Evolutionary conservation across 306 rosid genomes (phyloP).

Genomic region (Rosa lucieae): DNA sequence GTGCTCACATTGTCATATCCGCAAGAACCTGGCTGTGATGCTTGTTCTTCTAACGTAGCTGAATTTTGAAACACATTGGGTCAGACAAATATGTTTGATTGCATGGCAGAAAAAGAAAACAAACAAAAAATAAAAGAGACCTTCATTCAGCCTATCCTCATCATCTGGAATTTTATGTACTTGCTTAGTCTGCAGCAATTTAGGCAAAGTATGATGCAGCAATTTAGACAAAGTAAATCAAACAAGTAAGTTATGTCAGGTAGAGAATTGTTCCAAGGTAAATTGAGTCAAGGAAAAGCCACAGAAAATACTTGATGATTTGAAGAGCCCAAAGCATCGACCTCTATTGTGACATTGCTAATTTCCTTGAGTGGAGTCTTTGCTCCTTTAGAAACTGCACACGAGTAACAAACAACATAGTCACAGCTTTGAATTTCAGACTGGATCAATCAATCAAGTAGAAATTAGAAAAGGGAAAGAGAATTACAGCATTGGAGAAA

Average conservation of each 20-base stretch:
- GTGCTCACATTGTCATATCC: slow-evolving; percentile 50
- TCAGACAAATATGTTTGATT: not conserved
- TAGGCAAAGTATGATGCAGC: not conserved
- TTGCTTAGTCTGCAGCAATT: slow-evolving; percentile 33
- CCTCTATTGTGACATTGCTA: not conserved
- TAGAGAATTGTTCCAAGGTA: too few relatives aligned
- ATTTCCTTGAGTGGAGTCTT: slow-evolving; percentile 22
- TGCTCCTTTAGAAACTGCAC: slow-evolving; percentile 18
- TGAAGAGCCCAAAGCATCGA: slow-evolving; percentile 28
- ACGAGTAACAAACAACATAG: not conserved
- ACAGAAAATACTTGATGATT: slow-evolving; percentile 30
- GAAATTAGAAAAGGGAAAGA: not conserved
- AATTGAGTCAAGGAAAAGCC: too few relatives aligned
- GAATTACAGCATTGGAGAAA: slow-evolving; percentile 55
- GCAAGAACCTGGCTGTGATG: slow-evolving; percentile 17
- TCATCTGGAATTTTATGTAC: slow-evolving; percentile 29
- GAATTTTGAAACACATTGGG: slow-evolving; percentile 8
- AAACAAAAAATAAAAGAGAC: slow-evolving; percentile 27
- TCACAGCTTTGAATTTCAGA: not conserved
- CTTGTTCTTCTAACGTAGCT: slow-evolving; percentile 21
- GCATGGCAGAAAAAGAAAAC: not conserved
- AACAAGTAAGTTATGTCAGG: not conserved
- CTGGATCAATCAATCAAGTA: too few relatives aligned
- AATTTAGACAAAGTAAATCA: not conserved
- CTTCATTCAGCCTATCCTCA: slow-evolving; percentile 23